Conservation (phyloP, 768 basidiomycete genomes). For the Boletellus ananiceps region DNA sequence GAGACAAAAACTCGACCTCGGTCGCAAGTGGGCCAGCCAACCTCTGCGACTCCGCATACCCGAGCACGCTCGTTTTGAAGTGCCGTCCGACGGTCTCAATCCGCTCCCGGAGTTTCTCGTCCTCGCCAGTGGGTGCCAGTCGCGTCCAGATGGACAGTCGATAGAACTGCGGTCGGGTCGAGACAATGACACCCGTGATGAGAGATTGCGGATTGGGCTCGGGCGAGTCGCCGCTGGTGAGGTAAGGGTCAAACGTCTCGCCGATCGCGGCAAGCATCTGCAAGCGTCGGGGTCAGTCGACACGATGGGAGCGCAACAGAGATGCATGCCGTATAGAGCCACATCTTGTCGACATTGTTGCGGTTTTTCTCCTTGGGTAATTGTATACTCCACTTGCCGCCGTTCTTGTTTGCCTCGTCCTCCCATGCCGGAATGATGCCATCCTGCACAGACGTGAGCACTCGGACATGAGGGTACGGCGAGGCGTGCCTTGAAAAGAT, state of each 20-base stretch:
- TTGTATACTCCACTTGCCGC: slow-evolving; percentile 99
- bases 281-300: slow-evolving; percentile 2
- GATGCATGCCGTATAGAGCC: slow-evolving; percentile 85
- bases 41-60: slow-evolving; percentile 68
- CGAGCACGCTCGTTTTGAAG: slow-evolving; percentile 90
- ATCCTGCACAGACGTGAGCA: slow-evolving; percentile 48
- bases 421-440: slow-evolving; percentile 98
- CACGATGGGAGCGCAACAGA: neutral
- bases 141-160: slow-evolving; percentile 98
- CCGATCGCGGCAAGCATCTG: slow-evolving; percentile 99
- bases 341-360: slow-evolving; percentile 83
- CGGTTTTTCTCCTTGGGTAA: slow-evolving; percentile 94
- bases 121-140: slow-evolving; percentile 55
- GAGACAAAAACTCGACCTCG: slow-evolving; percentile 91
- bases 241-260: slow-evolving; percentile 93
- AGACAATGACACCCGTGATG: slow-evolving; percentile 93
- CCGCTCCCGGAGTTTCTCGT: slow-evolving; percentile 67
- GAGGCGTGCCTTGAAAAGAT: slow-evolving; percentile 85
- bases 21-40: slow-evolving; percentile 84
- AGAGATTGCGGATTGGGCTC: slow-evolving; percentile 52
- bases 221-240: slow-evolving; percentile 43
- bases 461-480: neutral
- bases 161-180: slow-evolving; percentile 91
- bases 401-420: slow-evolving; percentile 92
- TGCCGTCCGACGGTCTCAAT: slow-evolving; percentile 82